Evolutionary conservation across 1,284 basidiomycete species (phyloP).

Genomic region (Puccinia horiana): DNA sequence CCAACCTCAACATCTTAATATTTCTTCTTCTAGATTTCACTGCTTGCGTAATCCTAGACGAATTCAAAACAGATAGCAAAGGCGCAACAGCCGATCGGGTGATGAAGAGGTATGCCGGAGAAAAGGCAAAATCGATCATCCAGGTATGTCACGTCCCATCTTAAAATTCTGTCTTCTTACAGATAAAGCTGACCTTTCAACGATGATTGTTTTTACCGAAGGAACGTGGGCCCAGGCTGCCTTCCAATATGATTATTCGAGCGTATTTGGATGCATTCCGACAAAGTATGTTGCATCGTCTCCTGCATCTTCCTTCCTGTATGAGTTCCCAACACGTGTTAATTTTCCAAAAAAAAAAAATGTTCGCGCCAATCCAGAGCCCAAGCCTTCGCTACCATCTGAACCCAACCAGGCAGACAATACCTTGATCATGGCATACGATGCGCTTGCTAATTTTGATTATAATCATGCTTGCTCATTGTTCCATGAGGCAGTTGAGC

Average conservation of each 20-base stretch:
- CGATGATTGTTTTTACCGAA: conserved; percentile 53
- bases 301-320: neutral
- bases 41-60: conserved; percentile 88
- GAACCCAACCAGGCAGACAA: conserved; percentile 75
- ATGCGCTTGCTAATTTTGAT: conserved; percentile 83
- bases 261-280: conserved; percentile 98
- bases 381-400: conserved; percentile 74
- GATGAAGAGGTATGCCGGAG: conserved; percentile 76
- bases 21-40: conserved; percentile 75
- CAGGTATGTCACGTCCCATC: neutral
- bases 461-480: conserved; percentile 79
- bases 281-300: conserved; percentile 56
- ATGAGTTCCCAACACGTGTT: neutral
- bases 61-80: conserved; percentile 80
- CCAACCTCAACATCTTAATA: neutral
- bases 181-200: neutral
- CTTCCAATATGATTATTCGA: conserved; percentile 87
- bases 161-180: neutral
- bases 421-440: conserved; percentile 75
- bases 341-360: neutral
- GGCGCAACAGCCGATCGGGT: conserved; percentile 86
- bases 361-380: conserved; percentile 61
- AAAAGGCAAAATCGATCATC: conserved; percentile 73
- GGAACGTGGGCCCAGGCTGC: conserved; percentile 79
- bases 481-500: conserved; percentile 81